A percentile compares a stretch with the other conserved stretches of the same genome.
Evolutionary conservation across 331 rosid species (phyloP).

Genomic region (Rosa hybrid): DNA sequence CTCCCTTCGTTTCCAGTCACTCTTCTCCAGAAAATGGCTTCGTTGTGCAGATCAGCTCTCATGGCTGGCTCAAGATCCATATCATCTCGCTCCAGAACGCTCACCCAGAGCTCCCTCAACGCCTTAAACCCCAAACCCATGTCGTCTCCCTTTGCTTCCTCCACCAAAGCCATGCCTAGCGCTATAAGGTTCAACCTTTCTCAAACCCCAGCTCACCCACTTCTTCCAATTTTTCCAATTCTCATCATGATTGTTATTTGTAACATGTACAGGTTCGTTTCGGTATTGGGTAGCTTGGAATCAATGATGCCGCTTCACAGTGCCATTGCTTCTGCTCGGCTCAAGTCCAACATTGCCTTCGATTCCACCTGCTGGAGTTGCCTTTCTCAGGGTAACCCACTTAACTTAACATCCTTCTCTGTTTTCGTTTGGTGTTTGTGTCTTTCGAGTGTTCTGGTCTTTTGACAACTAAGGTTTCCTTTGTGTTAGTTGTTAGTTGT

Average conservation of each 20-base stretch:
- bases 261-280: constrained; percentile 47
- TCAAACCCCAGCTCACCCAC: not conserved
- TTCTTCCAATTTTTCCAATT: not conserved
- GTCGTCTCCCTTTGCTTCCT: constrained; percentile 46
- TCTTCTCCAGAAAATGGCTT: constrained; percentile 43
- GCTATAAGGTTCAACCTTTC: constrained; percentile 53
- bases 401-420: not conserved
- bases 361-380: constrained; percentile 79
- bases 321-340: constrained; percentile 85
- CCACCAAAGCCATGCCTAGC: constrained; percentile 39
- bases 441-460: not conserved
- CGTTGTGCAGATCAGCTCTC: constrained; percentile 64
- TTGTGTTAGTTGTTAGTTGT: not conserved
- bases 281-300: constrained; percentile 63
- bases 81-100: constrained; percentile 46
- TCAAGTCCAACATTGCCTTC: constrained; percentile 72
- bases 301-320: constrained; percentile 92
- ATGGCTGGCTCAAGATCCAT: constrained; percentile 56
- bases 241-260: not conserved
- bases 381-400: constrained; percentile 75
- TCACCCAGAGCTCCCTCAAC: constrained; percentile 40
- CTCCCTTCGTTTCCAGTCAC: too few relatives aligned
- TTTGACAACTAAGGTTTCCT: too few relatives aligned
- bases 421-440: not conserved
- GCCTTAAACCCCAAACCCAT: constrained; percentile 28